A percentile compares a stretch with the other conserved stretches of the same genome.
Conservation (phyloP, 2,329 filamentous ascomycete species). For the Colletotrichum sp. region DNA sequence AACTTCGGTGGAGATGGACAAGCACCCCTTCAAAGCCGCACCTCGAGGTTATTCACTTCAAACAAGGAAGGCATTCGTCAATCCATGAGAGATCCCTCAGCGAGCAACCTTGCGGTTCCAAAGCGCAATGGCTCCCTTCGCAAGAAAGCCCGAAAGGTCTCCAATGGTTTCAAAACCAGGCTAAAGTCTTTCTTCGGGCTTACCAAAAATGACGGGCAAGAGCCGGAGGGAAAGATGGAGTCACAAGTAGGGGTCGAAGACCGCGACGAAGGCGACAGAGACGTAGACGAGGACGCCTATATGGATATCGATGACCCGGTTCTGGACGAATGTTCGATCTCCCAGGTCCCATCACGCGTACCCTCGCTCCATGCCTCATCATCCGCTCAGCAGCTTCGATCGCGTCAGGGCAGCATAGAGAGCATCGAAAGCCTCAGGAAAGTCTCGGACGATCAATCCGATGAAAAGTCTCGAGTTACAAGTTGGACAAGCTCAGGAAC, state of each 20-base stretch:
- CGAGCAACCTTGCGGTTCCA: background rate
- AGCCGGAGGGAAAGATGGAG: conserved; percentile 16
- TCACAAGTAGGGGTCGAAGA: background rate
- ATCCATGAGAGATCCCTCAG: conserved; percentile 44
- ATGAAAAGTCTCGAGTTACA: conserved; percentile 69
- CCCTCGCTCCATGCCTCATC: conserved; percentile 54
- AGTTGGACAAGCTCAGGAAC: conserved; percentile 73
- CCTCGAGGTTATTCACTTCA: conserved; percentile 49
- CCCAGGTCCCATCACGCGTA: conserved; percentile 50
- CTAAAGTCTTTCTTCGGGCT: conserved; percentile 62
- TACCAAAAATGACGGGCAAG: conserved; percentile 36
- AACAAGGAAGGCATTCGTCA: conserved; percentile 43
- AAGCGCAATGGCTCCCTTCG: conserved; percentile 36
- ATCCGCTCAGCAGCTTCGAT: conserved; percentile 50
- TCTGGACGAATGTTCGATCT: conserved; percentile 49
- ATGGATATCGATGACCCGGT: conserved; percentile 36
- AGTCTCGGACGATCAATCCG: conserved; percentile 47
- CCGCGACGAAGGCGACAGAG: conserved; percentile 25
- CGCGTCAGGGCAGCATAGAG: conserved; percentile 59
- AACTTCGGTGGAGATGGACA: background rate
- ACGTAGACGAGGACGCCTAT: conserved; percentile 29
- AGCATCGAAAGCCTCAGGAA: conserved; percentile 47
- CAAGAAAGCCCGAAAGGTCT: conserved; percentile 64
- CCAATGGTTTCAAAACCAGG: conserved; percentile 63
- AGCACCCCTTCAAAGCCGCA: conserved; percentile 37